These are phyloP conservation scores for Stephanodiscus minutulus DNA, from an alignment of 108 stramenopile species.

Conservation along the genomic window DNA sequence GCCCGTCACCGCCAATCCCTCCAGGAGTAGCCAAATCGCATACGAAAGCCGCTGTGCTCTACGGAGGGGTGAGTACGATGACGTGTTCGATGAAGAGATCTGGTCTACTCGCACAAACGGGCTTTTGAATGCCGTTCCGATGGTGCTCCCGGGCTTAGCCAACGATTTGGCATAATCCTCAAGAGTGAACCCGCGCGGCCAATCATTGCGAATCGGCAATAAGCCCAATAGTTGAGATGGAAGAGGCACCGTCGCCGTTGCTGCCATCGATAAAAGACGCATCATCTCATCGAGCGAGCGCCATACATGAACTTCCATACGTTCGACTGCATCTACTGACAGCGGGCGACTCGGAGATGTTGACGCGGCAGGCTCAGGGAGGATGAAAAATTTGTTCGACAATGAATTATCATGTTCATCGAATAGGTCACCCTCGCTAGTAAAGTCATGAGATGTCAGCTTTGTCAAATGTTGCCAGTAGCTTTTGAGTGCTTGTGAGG, in stretches of 20 bases:
- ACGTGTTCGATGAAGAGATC: constrained; percentile 9
- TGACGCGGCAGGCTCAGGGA: constrained; percentile 6
- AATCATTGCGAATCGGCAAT: constrained; percentile 38
- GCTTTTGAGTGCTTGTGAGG: constrained; percentile 19
- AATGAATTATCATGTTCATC: background rate
- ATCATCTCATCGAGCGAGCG: constrained; percentile 33
- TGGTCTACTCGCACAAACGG: constrained; percentile 34
- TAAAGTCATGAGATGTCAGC: background rate
- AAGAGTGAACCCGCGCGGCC: constrained; percentile 36
- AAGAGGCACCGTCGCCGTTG: constrained; percentile 22
- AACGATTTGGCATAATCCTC: constrained; percentile 32
- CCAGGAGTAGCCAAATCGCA: constrained; percentile 38
- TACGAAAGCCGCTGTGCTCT: constrained; percentile 30
- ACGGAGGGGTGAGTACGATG: constrained; percentile 30
- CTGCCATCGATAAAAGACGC: constrained; percentile 29
- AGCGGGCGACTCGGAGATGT: constrained; percentile 4
- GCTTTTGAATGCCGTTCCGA: constrained; percentile 31
- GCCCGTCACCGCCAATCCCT: constrained; percentile 24
- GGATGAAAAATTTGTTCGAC: constrained; percentile 2
- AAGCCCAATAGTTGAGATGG: constrained; percentile 43
- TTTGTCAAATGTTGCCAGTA: constrained; percentile 23
- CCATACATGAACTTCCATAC: constrained; percentile 44
- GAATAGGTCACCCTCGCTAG: constrained; percentile 21
- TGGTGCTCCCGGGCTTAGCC: background rate
- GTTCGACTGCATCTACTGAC: constrained; percentile 21